phyloP scores from a whole-genome alignment of 1,284 basidiomycete genomes.

The Pseudozyma thailandica region DNA sequence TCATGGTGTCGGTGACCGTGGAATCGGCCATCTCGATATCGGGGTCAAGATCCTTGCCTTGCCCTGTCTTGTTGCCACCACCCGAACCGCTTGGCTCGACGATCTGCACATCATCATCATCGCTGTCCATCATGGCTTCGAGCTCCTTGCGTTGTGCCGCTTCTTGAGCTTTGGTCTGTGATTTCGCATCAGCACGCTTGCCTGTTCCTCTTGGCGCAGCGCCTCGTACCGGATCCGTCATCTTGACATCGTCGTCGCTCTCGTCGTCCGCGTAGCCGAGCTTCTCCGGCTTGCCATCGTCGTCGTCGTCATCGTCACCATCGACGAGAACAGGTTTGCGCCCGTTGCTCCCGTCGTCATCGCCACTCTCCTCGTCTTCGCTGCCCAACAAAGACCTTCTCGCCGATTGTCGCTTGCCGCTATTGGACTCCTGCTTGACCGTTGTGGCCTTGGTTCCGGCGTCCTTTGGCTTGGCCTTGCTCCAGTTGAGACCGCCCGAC shows the following conservation, averaged over 20 bases:
- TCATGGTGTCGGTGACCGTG: slow-evolving; percentile 46
- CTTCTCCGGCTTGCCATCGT: slow-evolving; percentile 39
- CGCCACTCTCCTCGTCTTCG: slow-evolving; percentile 53
- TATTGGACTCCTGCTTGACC: slow-evolving; percentile 17
- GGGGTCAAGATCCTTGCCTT: slow-evolving; percentile 37
- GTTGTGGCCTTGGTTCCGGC: slow-evolving; percentile 13
- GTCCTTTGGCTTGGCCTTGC: slow-evolving; percentile 40
- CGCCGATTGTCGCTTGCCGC: slow-evolving; percentile 15
- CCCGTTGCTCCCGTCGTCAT: slow-evolving; percentile 20
- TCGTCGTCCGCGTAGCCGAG: slow-evolving; percentile 47
- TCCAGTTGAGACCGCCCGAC: slow-evolving; percentile 37
- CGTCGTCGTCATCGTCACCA: slow-evolving; percentile 32
- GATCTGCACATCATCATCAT: slow-evolving; percentile 20
- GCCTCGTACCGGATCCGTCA: slow-evolving; percentile 10
- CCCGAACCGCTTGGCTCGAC: slow-evolving; percentile 24
- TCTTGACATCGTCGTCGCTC: slow-evolving; percentile 19
- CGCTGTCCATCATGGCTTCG: slow-evolving; percentile 51
- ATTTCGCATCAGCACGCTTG: slow-evolving; percentile 37
- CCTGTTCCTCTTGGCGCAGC: slow-evolving; percentile 30
- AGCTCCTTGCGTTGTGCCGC: slow-evolving; percentile 39
- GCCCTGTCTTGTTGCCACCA: slow-evolving; percentile 12
- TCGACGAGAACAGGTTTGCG: slow-evolving; percentile 17
- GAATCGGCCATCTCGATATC: slow-evolving; percentile 32
- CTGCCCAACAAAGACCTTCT: slow-evolving; percentile 36
- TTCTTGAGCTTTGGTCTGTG: slow-evolving; percentile 29